Evolutionary conservation across 352 stramenopile species (phyloP), one percentile per base, ranked within the genome.

Genomic region (Pythium phragmitis): DNA sequence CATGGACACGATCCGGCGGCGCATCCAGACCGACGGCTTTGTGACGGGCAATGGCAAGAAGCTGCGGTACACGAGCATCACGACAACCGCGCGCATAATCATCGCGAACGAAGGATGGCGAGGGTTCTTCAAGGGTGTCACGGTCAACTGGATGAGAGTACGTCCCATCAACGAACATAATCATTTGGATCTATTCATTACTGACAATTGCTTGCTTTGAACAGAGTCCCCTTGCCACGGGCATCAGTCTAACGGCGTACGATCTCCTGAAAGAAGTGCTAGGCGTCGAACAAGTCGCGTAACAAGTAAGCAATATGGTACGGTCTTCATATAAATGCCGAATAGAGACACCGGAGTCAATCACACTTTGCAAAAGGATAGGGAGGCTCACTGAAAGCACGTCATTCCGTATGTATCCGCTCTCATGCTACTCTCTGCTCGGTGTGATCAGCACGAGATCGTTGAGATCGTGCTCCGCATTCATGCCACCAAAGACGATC

Each of bases 221-320:
- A 37, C 60, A 95, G 87, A 92, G 87, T 72, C 87, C 87, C 33
- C 65, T 95, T 60, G 87, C 85, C 53, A 94, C 85, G 1, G 85
- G 87, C 51, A 95, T 95, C 65, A 95, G 87, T 68, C 74, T 95
- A 26, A 95, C 87, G 45, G 76, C 85, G 26, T 95, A 95, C 69
- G 87, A 95, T 79, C 71, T 95, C 23, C 66, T 95, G 30, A 95
- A 95, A 65, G 87, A 95, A 50, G 58, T 92, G n/a, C 71, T 95
- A 60, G 85, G 79, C 21, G 79, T 95, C 54, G 85, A 93, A 65
- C 89, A 72, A 58, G 65, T 87, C 23, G 69, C 64, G 41, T 69
- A 69, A 69, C 16, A 28, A 53, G 36, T 4, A 7, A 19, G 54
- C 45, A 30, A 21, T 47, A 47, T 47, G 14, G 17, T 37, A 43